Conservation (phyloP, 2,329 filamentous ascomycete genomes). For the Cladobotryum mycophilum region DNA sequence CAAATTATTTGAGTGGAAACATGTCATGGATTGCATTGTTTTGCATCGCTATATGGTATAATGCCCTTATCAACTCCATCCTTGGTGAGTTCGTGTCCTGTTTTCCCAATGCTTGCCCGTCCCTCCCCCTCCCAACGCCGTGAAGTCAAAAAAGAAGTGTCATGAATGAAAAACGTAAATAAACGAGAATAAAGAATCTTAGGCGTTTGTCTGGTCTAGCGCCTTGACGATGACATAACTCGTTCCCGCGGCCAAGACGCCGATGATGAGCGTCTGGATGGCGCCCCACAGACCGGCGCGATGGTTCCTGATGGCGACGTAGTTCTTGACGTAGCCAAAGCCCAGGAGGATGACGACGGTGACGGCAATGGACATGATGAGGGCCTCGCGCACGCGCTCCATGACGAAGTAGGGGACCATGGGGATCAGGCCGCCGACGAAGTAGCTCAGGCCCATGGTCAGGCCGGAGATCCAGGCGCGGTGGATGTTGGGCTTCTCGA, state of each 20-base stretch:
- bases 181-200: neutral
- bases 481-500: conserved; percentile 38
- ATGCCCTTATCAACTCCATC: too few relatives aligned
- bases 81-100: too few relatives aligned
- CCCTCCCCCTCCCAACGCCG: neutral
- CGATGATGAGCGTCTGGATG: conserved; percentile 58
- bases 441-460: conserved; percentile 63
- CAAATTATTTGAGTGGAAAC: too few relatives aligned
- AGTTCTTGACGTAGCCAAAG: conserved; percentile 62
- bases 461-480: conserved; percentile 50
- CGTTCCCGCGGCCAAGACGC: conserved; percentile 58
- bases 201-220: conserved; percentile 35
- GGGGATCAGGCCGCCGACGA: conserved; percentile 64
- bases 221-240: conserved; percentile 56
- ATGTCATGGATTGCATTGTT: too few relatives aligned
- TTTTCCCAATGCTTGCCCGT: too few relatives aligned
- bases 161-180: neutral
- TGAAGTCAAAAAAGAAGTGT: neutral
- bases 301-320: conserved; percentile 44
- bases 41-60: too few relatives aligned
- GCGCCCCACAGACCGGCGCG: conserved; percentile 52
- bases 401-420: conserved; percentile 64
- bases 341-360: conserved; percentile 54
- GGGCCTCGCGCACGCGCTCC: conserved; percentile 36
- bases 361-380: conserved; percentile 54